Evolutionary conservation across 2,329 filamentous ascomycete genomes (phyloP).

Genomic region (Exophiala xenobiotica): DNA sequence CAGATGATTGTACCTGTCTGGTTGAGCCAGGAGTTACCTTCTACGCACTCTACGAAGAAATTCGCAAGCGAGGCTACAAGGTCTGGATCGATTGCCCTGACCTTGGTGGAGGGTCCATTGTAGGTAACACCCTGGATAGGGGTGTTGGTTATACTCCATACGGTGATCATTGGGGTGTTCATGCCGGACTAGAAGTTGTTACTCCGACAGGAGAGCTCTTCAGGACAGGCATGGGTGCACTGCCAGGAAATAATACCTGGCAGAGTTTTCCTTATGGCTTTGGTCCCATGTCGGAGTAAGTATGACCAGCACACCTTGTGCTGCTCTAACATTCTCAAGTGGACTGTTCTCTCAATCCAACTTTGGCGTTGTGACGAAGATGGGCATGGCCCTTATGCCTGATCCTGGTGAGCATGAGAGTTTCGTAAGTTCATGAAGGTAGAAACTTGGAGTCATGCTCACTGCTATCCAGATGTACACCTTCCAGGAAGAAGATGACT

Average conservation of each 20-base stretch:
- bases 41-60: conserved; percentile 44
- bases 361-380: conserved; percentile 27
- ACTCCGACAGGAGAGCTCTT: conserved; percentile 40
- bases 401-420: conserved; percentile 10
- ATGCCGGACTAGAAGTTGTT: conserved; percentile 47
- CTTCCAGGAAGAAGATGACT: conserved; percentile 24
- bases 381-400: conserved; percentile 28
- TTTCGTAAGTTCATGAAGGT: not conserved
- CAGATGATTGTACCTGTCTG: conserved; percentile 33
- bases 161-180: conserved; percentile 46
- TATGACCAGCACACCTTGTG: not conserved
- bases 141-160: conserved; percentile 38
- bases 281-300: conserved; percentile 7
- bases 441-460: not conserved
- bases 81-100: conserved; percentile 51
- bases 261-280: conserved; percentile 16
- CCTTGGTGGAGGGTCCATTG: conserved; percentile 50
- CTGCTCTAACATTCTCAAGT: not conserved
- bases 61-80: conserved; percentile 38
- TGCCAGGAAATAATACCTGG: conserved; percentile 17
- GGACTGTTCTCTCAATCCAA: conserved; percentile 28
- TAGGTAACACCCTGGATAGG: conserved; percentile 51
- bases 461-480: conserved; percentile 17
- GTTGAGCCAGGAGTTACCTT: conserved; percentile 48
- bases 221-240: conserved; percentile 43